Base-by-base conservation (phyloP, 2,329 filamentous ascomycete genomes). In the Cercospora sojina region DNA sequence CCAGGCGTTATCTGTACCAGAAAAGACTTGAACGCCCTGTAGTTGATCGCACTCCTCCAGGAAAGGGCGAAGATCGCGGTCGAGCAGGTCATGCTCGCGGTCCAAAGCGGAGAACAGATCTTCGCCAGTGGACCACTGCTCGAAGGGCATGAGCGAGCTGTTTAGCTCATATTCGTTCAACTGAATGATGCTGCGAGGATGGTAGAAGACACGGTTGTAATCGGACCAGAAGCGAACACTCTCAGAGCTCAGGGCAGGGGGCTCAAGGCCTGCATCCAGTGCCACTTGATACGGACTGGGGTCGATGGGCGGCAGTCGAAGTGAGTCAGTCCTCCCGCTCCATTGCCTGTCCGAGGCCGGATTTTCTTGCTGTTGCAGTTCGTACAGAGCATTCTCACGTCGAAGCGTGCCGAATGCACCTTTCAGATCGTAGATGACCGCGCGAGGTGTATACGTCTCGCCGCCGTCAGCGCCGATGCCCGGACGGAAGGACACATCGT, bases 181-280 rank as follows among this genome's bases (percentile, higher is more conserved):
- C 76, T 96, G 93, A 9, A 96, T 84, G 62, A 97, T 87, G 12
- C 93, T 97, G 63, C 87, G 88, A 8, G 95, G 95, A 76, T 98
- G 93, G 77, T 91, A 97, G 79, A 88, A 99, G n/a, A 95, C 86
- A 27, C 92, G 88, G 72, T 92, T 96, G 79, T 93, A 98, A 79
- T 99, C 95, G 32, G 93, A 96, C 94, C 95, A 99, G 80, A 95
- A 98, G 62, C 92, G 87, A n/a, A 98, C 91, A 10, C 87, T 86
- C 6, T 88, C 86, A 1, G 88, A 83, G 1, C 85, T 90, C 20
- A 97, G 84, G 61, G 83, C 80, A 0, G 90, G 86, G 5, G 89
- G 84, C 3, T 86, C 78, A 5, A 85, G 77, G 23, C 92, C 93
- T 31, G 87, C 80, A 72, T 97, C 91, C 3, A 98, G 86, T 70